These are phyloP conservation scores for Arthrobotrys sinensis DNA, from an alignment of 2,329 filamentous ascomycete genomes.

Conservation along the genomic window DNA sequence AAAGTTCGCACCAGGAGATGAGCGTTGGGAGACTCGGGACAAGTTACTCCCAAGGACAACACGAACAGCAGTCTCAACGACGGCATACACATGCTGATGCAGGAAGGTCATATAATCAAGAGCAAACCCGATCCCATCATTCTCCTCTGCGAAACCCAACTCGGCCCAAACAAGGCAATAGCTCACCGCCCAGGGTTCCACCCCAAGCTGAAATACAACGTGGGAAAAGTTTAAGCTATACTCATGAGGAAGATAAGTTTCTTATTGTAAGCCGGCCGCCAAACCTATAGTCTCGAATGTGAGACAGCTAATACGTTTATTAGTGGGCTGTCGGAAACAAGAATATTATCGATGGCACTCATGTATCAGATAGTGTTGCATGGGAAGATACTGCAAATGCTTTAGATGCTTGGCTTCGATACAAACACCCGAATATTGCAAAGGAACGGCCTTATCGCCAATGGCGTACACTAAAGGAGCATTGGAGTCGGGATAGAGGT, in stretches of 20 bases:
- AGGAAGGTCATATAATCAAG: no score
- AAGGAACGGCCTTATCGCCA: not conserved
- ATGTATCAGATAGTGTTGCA: not conserved
- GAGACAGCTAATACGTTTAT: not conserved
- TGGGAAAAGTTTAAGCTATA: not conserved
- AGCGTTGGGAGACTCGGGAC: no score
- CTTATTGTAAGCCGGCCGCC: not conserved
- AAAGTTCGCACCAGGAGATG: no score
- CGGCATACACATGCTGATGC: no score
- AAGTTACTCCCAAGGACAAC: no score
- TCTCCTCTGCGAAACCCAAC: no score
- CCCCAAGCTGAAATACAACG: not conserved
- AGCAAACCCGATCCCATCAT: no score
- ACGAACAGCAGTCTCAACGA: no score
- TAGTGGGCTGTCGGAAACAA: not conserved
- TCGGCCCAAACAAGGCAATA: no score
- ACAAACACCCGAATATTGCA: not conserved
- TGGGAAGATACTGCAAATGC: not conserved
- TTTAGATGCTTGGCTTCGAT: not conserved
- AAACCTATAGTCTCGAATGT: no score
- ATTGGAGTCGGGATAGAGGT: not conserved
- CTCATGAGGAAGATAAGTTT: not conserved
- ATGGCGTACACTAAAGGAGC: slow-evolving; percentile 1
- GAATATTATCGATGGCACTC: not conserved
- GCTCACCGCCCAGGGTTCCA: no score